Conservation (phyloP, 495 filamentous ascomycete species). For the Letharia lupina region DNA sequence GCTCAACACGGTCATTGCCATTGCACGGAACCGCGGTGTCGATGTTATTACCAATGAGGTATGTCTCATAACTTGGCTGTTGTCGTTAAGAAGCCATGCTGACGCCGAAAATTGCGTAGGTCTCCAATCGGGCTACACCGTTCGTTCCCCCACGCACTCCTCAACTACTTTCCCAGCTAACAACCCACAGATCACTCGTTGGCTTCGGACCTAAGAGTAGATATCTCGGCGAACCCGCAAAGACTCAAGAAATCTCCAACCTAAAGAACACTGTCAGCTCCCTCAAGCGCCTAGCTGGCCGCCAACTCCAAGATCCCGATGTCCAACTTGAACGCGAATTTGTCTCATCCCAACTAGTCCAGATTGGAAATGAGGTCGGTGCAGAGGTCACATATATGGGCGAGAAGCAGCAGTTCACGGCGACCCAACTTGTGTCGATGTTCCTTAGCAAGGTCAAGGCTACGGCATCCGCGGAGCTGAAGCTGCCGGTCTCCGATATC, state of each 20-base stretch:
- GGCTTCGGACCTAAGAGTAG: slow-evolving; percentile 89
- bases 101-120: slow-evolving; percentile 50
- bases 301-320: slow-evolving; percentile 81
- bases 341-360: slow-evolving; percentile 78
- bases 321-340: slow-evolving; percentile 83
- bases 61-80: background rate
- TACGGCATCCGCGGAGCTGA: slow-evolving; percentile 79
- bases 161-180: slow-evolving; percentile 27
- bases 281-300: slow-evolving; percentile 85
- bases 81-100: slow-evolving; percentile 1
- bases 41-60: slow-evolving; percentile 75
- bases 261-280: slow-evolving; percentile 95
- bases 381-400: slow-evolving; percentile 90
- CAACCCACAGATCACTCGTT: slow-evolving; percentile 66
- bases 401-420: slow-evolving; percentile 87
- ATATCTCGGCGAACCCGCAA: slow-evolving; percentile 88
- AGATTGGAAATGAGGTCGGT: slow-evolving; percentile 88
- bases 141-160: slow-evolving; percentile 44
- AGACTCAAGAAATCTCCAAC: slow-evolving; percentile 99
- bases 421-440: slow-evolving; percentile 87
- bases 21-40: slow-evolving; percentile 94
- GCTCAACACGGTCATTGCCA: slow-evolving; percentile 93
- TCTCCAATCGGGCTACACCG: slow-evolving; percentile 97
- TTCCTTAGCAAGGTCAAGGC: slow-evolving; percentile 90
- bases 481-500: slow-evolving; percentile 86